Conservation (phyloP, 106 monocot genomes). For the Phalaenopsis equestris region DNA sequence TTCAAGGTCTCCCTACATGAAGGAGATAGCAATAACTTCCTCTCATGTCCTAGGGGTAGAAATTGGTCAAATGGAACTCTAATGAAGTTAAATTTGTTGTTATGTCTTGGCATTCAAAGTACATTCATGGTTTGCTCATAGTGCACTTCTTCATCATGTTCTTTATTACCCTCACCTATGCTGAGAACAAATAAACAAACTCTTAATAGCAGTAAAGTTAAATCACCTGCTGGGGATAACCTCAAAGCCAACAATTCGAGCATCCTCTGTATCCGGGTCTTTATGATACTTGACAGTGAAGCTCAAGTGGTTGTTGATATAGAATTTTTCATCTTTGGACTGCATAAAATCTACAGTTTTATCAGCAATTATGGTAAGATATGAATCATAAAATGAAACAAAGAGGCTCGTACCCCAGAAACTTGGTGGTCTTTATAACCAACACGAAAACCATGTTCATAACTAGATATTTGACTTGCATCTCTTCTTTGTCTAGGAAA, state of each 20-base stretch:
- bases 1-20: no score
- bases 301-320: conserved; percentile 34
- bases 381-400: not conserved
- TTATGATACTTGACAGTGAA: conserved; percentile 38
- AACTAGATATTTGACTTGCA: conserved; percentile 23
- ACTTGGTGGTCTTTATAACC: conserved; percentile 18
- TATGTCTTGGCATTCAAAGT: no score
- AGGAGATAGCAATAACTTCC: no score
- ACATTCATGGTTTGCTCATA: no score
- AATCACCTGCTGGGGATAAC: conserved; percentile 31
- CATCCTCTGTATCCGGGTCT: conserved; percentile 22
- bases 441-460: conserved; percentile 33
- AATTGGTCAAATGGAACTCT: no score
- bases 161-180: no score
- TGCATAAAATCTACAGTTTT: conserved; percentile 5
- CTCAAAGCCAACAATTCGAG: conserved; percentile 44
- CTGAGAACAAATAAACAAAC: no score
- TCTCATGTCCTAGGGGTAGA: no score
- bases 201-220: no score
- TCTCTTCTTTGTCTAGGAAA: conserved; percentile 23
- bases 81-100: no score
- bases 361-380: not conserved
- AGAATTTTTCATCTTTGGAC: conserved; percentile 33
- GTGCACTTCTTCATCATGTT: no score
- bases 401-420: conserved; percentile 7